Evolutionary conservation across 2,329 filamentous ascomycete species (phyloP).

Genomic region (Colletotrichum kahawae): DNA sequence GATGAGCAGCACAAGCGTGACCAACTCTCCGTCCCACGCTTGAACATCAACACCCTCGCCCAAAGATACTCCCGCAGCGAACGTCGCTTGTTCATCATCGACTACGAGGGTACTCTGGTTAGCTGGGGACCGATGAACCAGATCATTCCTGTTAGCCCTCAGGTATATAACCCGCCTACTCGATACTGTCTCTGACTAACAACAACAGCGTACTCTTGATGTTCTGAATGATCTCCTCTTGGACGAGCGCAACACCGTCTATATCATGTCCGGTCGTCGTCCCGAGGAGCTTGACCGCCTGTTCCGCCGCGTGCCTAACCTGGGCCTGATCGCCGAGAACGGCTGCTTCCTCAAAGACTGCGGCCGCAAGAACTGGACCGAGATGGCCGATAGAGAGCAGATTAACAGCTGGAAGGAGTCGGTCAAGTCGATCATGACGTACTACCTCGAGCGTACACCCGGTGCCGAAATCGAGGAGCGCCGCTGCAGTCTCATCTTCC

Average conservation of each 20-base stretch:
- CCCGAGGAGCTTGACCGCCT: constrained; percentile 87
- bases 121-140: constrained; percentile 84
- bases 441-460: constrained; percentile 89
- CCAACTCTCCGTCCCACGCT: constrained; percentile 83
- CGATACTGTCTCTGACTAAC: constrained; percentile 3
- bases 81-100: constrained; percentile 83
- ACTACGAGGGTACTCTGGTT: constrained; percentile 92
- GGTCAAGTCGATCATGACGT: constrained; percentile 81
- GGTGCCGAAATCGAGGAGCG: constrained; percentile 88
- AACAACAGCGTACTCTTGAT: constrained; percentile 73
- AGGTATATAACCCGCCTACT: constrained; percentile 38
- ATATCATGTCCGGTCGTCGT: constrained; percentile 89
- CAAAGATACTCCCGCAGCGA: constrained; percentile 70
- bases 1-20: constrained; percentile 86
- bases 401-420: constrained; percentile 83
- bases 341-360: constrained; percentile 86
- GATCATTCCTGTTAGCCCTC: constrained; percentile 85
- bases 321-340: constrained; percentile 93
- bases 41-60: constrained; percentile 71
- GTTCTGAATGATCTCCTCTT: constrained; percentile 81
- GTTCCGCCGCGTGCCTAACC: constrained; percentile 81
- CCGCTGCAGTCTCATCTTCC: constrained; percentile 90
- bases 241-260: constrained; percentile 84
- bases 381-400: constrained; percentile 74
- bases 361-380: constrained; percentile 73